Percentiles rank a stretch among this genome's conserved stretches.
Conservation (phyloP, 768 basidiomycete species). For the Rhodocollybia butyracea region DNA sequence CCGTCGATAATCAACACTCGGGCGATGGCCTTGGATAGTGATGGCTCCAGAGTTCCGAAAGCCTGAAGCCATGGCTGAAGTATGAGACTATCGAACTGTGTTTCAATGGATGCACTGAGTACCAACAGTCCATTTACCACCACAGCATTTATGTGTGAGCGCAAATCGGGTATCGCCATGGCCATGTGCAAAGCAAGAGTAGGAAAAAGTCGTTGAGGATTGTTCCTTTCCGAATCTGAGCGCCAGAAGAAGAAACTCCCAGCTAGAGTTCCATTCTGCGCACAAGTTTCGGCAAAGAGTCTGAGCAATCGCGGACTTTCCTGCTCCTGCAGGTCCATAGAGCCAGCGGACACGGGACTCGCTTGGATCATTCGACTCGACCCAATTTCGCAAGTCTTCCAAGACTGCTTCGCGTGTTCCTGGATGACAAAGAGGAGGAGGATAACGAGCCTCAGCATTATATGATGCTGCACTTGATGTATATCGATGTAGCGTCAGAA, state of each 20-base stretch:
- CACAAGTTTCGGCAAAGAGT: too few relatives aligned
- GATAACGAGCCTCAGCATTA: neutral
- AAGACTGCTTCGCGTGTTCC: neutral
- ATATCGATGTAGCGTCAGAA: neutral
- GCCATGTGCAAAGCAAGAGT: neutral
- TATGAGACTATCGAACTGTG: neutral
- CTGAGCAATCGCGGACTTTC: neutral
- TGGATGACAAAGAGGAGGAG: too few relatives aligned
- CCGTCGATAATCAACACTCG: neutral
- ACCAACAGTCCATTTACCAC: neutral
- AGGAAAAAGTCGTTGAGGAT: neutral
- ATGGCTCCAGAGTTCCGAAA: too few relatives aligned
- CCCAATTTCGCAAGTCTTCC: neutral
- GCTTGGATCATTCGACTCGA: neutral
- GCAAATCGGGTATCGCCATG: neutral
- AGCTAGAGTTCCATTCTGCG: too few relatives aligned
- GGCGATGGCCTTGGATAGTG: too few relatives aligned
- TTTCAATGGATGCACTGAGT: neutral
- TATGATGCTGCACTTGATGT: neutral
- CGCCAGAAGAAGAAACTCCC: too few relatives aligned
- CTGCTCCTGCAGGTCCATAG: neutral
- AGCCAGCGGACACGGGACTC: neutral
- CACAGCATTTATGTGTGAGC: neutral
- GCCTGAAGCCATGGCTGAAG: neutral
- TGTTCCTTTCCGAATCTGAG: neutral